Base-by-base conservation (phyloP, 23 red algal species). In the Agarophyton chilense region DNA sequence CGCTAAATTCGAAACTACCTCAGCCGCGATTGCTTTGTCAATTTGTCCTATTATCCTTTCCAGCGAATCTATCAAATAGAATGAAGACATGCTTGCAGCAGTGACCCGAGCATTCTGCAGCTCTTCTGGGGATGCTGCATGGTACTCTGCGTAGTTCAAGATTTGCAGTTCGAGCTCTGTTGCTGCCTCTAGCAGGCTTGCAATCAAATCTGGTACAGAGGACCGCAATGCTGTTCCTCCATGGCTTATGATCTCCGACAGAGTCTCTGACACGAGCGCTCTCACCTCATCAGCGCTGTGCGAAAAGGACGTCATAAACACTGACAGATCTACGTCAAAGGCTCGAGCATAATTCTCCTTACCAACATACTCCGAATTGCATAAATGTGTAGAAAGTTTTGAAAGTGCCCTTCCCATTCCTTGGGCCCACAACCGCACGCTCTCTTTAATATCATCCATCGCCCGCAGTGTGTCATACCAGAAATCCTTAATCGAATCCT, bases 371-470 rank as follows among this genome's bases (percentile, higher is more conserved):
- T 52, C 51, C 13, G 78, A 60, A 38, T 92, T 63, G 41, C 89
- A 92, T n/a, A 92, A 62, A 50, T 82, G 77, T 10, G 83, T 64
- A 5, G 89, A 92, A 43, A 92, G 89, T 54, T 81, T 63, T 19
- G 78, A 82, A 13, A 92, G 38, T 25, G 56, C 61, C 10, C 46
- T 52, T 13, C 78, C 89, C 36, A 32, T 60, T 25, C 77, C 65
- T 21, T 61, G 58, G 4, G 75, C 77, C 2, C 52, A 56, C 62
- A 57, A 61, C 25, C 77, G 74, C 28, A 92, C 89, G 26, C 63
- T 92, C 50, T 92, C 89, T 58, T 92, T 92, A 46, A 92, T 83
- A 51, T 92, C 89, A 74, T 92, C 89, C 45, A 92, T 77, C 28
- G 89, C 77, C 10, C 89, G 31, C 77, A 72, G 58, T 16, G 49